phyloP scores from a whole-genome alignment of 768 basidiomycete genomes.

The Chalciporus piperatus region DNA sequence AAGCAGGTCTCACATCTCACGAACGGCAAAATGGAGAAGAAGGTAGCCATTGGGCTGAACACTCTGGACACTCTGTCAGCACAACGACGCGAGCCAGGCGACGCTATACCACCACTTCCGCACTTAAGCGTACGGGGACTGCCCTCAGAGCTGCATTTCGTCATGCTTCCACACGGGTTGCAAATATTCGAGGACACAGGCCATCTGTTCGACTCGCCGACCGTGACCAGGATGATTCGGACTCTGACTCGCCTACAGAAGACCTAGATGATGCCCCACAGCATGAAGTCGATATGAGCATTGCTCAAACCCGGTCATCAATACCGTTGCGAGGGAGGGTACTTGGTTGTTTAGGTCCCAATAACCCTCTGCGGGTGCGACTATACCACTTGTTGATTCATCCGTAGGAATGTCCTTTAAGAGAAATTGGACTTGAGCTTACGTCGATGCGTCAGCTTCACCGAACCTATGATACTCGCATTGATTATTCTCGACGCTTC shows the following conservation, averaged over 20 bases:
- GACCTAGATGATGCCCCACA: constrained; percentile 38
- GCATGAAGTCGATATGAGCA: constrained; percentile 21
- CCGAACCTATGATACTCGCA: constrained; percentile 80
- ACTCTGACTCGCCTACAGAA: constrained; percentile 27
- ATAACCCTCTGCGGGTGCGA: constrained; percentile 57
- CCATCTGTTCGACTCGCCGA: constrained; percentile 57
- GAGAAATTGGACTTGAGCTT: neutral
- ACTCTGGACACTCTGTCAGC: constrained; percentile 50
- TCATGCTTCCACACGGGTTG: constrained; percentile 75
- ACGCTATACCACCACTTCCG: constrained; percentile 48
- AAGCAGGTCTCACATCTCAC: constrained; percentile 54
- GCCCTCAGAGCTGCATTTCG: constrained; percentile 58
- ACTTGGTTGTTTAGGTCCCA: constrained; percentile 71
- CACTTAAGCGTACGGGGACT: constrained; percentile 58
- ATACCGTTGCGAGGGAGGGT: constrained; percentile 73
- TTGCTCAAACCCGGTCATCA: constrained; percentile 36
- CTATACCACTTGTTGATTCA: constrained; percentile 70
- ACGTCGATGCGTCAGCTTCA: constrained; percentile 51
- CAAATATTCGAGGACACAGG: constrained; percentile 66
- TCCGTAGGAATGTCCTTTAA: constrained; percentile 49
- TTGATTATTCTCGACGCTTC: constrained; percentile 84
- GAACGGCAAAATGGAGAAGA: constrained; percentile 32
- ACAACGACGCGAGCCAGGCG: constrained; percentile 38
- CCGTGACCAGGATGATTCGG: constrained; percentile 36
- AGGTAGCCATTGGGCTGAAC: constrained; percentile 30